Evolutionary conservation across 306 rosid species (phyloP), one percentile per base, ranked within the genome.

Genomic region (Sicyos edulis): DNA sequence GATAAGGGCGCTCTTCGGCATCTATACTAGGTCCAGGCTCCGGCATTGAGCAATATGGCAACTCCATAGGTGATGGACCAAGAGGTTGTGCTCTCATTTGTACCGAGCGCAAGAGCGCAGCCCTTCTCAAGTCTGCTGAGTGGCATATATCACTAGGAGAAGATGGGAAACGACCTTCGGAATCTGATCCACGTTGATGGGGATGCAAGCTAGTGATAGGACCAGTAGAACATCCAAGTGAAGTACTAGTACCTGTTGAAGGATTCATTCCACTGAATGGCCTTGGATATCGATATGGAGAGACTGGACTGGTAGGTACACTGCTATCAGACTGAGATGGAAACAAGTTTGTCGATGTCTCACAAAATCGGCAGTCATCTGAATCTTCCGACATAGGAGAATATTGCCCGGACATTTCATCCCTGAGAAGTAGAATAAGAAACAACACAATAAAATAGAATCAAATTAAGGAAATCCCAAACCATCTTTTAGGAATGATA

Each of bases 351-450:
- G 79, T 44, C 4, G 85, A 73, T 29, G 77, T 82, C 75, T 93
- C 99, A 9, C 88, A 90, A 76, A 80, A 93, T 55, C 89, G 83
- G 5, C 89, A 78, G 81, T 93, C 99, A 53, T 89, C 97, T 0
- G 87, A 91, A 80, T 93, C 99, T 79, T 93, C 99, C n/a, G 96
- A 93, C 99, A 93, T 91, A 0, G 97, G 99, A 67, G 97, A 93
- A 80, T 91, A 91, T 72, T 89, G 97, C 29, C 78, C 74, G 56
- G 85, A 79, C 86, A 91, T 77, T 51, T 93, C 97, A 82, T 93
- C 99, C 86, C 99, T 93, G 78, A 51, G 75, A 85, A 55, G 34
- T 22, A 44, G 51, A 6, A 22, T 44, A 20, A 6, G 17, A 11
- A 15, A 13, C 1, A 57, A 22, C 22, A 20, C 15, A 22, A 20